phyloP scores from a whole-genome alignment of 352 stramenopile genomes.

The Phytopythium aichiense region DNA sequence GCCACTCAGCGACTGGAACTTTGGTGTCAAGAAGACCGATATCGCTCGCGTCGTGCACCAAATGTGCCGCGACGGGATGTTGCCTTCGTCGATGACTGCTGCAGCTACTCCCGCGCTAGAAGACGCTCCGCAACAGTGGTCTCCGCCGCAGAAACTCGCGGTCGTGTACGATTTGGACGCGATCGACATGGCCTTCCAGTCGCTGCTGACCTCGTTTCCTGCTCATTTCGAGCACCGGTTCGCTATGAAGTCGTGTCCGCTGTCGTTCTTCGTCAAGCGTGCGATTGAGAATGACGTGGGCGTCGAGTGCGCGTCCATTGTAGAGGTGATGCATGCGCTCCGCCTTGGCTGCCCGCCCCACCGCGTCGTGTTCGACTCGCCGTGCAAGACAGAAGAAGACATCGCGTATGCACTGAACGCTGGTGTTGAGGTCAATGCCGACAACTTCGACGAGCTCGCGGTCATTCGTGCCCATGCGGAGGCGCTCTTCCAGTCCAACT shows the following conservation, averaged over 20 bases:
- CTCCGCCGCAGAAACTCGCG: constrained; percentile 43
- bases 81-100: constrained; percentile 11
- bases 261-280: constrained; percentile 82
- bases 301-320: constrained; percentile 78
- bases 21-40: constrained; percentile 64
- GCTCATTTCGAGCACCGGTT: constrained; percentile 86
- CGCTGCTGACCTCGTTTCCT: constrained; percentile 75
- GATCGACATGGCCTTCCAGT: constrained; percentile 83
- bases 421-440: constrained; percentile 88
- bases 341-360: constrained; percentile 61
- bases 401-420: constrained; percentile 80
- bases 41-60: constrained; percentile 57
- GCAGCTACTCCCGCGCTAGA: background rate
- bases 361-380: constrained; percentile 91
- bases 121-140: constrained; percentile 5
- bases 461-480: constrained; percentile 82
- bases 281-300: constrained; percentile 77
- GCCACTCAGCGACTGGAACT: constrained; percentile 68
- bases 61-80: constrained; percentile 43
- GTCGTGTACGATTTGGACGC: constrained; percentile 84
- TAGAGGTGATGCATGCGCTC: constrained; percentile 80
- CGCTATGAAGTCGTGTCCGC: constrained; percentile 86
- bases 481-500: constrained; percentile 86
- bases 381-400: constrained; percentile 90
- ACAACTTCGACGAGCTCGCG: constrained; percentile 89